Evolutionary conservation across 225 moss, liverwort and hornwort species (phyloP).

Genomic region (Thuidium tamariscinum): DNA sequence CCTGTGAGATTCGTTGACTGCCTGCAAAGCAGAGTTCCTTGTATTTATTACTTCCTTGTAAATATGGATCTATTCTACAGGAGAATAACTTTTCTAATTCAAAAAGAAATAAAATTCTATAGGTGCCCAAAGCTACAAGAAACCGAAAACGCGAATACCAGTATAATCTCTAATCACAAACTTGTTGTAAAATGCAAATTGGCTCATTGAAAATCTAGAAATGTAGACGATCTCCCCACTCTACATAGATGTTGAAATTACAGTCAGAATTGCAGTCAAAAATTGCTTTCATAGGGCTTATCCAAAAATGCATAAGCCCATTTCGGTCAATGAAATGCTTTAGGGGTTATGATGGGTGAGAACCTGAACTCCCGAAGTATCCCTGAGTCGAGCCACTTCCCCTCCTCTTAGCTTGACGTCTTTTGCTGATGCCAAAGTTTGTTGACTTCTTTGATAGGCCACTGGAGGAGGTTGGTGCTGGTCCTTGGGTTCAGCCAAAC

Average conservation of each 20-base stretch:
- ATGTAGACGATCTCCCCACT: neutral
- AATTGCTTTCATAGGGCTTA: neutral
- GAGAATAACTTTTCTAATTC: neutral
- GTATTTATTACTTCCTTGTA: neutral
- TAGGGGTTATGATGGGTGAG: neutral
- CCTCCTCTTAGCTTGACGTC: conserved; percentile 10
- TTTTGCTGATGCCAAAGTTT: conserved; percentile 8
- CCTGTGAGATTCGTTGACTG: neutral
- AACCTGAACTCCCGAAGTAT: conserved; percentile 53
- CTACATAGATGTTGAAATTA: neutral
- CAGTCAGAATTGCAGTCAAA: neutral
- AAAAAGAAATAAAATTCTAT: neutral
- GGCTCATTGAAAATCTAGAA: neutral
- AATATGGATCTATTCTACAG: neutral
- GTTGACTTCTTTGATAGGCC: conserved; percentile 49
- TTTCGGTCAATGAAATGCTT: neutral
- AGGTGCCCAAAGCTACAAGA: neutral
- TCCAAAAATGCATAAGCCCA: neutral
- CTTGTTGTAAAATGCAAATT: neutral
- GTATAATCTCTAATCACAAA: neutral
- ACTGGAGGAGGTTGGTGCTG: conserved; percentile 37
- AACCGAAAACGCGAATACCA: neutral
- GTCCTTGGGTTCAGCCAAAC: conserved; percentile 49
- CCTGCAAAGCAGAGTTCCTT: neutral
- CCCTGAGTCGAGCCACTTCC: conserved; percentile 14